These are phyloP conservation scores for Phytophthora aleatoria DNA, from an alignment of 352 stramenopile species.

Conservation along the genomic window DNA sequence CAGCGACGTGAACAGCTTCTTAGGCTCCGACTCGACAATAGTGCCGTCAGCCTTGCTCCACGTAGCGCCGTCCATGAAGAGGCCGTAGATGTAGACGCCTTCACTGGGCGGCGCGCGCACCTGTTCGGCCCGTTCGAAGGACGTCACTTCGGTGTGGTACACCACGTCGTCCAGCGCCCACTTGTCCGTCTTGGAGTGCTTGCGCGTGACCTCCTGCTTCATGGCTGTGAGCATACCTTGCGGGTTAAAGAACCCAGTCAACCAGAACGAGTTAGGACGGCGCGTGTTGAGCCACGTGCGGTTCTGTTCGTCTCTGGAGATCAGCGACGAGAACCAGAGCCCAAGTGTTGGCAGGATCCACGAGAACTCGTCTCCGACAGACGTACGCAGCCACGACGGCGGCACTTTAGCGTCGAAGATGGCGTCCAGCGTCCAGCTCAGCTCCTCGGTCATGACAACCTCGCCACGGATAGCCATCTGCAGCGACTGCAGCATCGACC, in stretches of 20 bases:
- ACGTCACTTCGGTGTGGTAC: slow-evolving; percentile 97
- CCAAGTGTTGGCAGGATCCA: slow-evolving; percentile 96
- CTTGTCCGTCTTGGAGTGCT: slow-evolving; percentile 96
- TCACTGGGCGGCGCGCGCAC: slow-evolving; percentile 87
- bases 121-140: slow-evolving; percentile 93
- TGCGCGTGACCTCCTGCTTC: slow-evolving; percentile 98
- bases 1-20: slow-evolving; percentile 96
- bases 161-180: slow-evolving; percentile 98
- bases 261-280: slow-evolving; percentile 95
- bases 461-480: slow-evolving; percentile 98
- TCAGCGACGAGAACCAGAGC: slow-evolving; percentile 97
- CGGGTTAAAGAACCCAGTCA: slow-evolving; percentile 98
- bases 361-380: slow-evolving; percentile 97
- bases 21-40: slow-evolving; percentile 96
- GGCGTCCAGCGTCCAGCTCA: slow-evolving; percentile 94
- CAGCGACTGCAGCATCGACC: slow-evolving; percentile 94
- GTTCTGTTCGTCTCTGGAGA: slow-evolving; percentile 96
- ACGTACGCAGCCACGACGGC: slow-evolving; percentile 95
- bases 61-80: slow-evolving; percentile 97
- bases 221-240: slow-evolving; percentile 98
- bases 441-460: slow-evolving; percentile 97
- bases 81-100: slow-evolving; percentile 97
- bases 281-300: slow-evolving; percentile 95
- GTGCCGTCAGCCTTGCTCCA: slow-evolving; percentile 94
- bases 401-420: slow-evolving; percentile 97